Evolutionary conservation across 257 asterid genomes (phyloP), one percentile per base, ranked within the genome.

Genomic region (Verbena officinalis): DNA sequence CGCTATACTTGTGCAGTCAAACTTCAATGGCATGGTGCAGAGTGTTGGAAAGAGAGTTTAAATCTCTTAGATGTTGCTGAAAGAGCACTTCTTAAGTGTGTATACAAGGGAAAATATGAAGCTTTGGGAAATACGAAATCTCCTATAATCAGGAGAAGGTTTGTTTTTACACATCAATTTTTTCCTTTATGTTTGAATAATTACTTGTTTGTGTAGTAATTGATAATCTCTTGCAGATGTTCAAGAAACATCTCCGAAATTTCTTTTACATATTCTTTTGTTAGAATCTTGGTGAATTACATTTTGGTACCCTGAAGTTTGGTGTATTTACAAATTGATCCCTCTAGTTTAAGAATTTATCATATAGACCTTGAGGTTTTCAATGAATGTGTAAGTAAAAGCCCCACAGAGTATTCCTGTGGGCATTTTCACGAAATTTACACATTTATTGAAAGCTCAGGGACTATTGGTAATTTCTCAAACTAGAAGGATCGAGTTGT

Each of bases 21-120:
- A 83, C 95, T 85, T 74, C 89, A 86, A 53, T 94, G 99, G 99
- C 82, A 64, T 42, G 97, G 91, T 24, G 82, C 76, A 30, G 97
- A 90, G 56, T 94, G 91, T 77, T 94, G 99, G 99, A 81, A 80
- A 48, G 97, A 88, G 84, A 84, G 88, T 75, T 77, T 90, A 57
- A 81, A 75, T 67, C 96, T 94, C 71, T 55, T 94, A 62, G 77
- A 56, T 17, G 44, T 80, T 48, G 97, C 99, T 66, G 95, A 94
- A 79, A 71, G 63, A 60, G 93, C 97, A 20, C 59, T 60, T 27
- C 67, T 72, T 65, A 74, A 76, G 57, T 62, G 19, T 38, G 48
- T 52, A 56, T 76, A 73, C 27, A 67, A 65, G 60, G 80, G 72
- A 43, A 63, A 56, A 40, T 59, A 55, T 52, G 78, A 55, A 65